phyloP scores from a whole-genome alignment of 2,329 filamentous ascomycete species.

The Monosporascus sp. region DNA sequence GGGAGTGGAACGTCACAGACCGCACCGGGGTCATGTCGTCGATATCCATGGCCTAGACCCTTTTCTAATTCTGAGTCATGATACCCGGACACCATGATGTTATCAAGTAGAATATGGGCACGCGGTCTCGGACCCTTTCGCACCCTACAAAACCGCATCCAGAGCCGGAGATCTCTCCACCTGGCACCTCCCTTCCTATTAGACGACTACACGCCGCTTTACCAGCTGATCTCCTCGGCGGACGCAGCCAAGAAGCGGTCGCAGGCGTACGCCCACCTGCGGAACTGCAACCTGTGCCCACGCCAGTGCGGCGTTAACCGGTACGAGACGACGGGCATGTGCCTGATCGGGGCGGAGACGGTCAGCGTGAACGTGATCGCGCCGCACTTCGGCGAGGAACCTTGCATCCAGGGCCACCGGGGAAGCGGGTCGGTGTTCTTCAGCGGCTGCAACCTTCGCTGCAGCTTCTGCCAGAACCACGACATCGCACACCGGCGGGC shows the following conservation, averaged over 20 bases:
- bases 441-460: conserved; percentile 67
- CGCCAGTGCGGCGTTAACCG: conserved; percentile 73
- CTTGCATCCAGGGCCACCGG: conserved; percentile 76
- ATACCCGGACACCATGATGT: conserved; percentile 11
- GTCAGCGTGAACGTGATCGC: conserved; percentile 36
- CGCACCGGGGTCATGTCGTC: not conserved
- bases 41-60: not conserved
- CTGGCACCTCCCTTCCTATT: conserved; percentile 64
- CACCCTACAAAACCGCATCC: not conserved
- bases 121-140: conserved; percentile 1
- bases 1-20: no score
- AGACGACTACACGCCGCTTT: conserved; percentile 67
- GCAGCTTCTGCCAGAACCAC: conserved; percentile 76
- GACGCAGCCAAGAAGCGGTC: conserved; percentile 71
- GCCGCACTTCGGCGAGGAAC: conserved; percentile 44
- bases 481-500: conserved; percentile 80
- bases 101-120: conserved; percentile 13
- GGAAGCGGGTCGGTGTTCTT: conserved; percentile 80
- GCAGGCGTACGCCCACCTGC: conserved; percentile 66
- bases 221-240: conserved; percentile 60
- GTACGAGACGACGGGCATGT: conserved; percentile 72
- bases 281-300: conserved; percentile 77
- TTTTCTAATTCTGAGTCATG: conserved; percentile 4
- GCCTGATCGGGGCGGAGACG: conserved; percentile 63
- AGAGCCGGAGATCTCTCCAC: conserved; percentile 33